These are phyloP conservation scores for Cucurbita maxima DNA, from an alignment of 306 rosid species.

Conservation along the genomic window DNA sequence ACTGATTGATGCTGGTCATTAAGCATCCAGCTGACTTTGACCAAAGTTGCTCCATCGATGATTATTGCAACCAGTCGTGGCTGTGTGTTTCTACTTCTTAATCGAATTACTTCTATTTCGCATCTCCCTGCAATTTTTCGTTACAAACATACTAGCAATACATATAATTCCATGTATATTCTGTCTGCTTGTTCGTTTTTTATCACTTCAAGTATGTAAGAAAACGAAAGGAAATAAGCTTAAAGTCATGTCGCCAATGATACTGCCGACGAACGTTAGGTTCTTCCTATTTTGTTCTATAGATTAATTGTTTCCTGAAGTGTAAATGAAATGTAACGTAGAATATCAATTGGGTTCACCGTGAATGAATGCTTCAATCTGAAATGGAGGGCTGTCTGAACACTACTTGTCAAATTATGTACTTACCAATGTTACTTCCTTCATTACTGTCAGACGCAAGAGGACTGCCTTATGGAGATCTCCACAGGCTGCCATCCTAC, in stretches of 20 bases:
- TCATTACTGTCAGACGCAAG: conserved; percentile 15
- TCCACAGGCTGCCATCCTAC: conserved; percentile 46
- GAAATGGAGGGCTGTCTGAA: neutral
- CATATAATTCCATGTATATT: neutral
- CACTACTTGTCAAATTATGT: neutral
- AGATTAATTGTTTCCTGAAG: neutral
- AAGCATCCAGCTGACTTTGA: neutral
- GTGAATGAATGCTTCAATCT: neutral
- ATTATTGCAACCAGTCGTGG: neutral
- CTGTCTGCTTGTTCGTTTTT: neutral
- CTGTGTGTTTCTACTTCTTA: neutral
- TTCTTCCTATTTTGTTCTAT: neutral
- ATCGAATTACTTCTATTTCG: neutral
- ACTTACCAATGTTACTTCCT: neutral
- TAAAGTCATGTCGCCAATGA: neutral
- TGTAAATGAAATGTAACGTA: neutral
- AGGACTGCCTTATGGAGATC: conserved; percentile 41
- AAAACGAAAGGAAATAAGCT: neutral
- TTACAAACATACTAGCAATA: neutral
- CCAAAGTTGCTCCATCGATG: neutral
- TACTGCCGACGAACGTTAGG: neutral
- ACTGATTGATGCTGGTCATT: neutral
- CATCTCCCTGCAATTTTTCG: neutral
- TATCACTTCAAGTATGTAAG: neutral
- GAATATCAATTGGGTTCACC: neutral